A percentile compares a stretch with the other conserved stretches of the same genome.
phyloP scores from a whole-genome alignment of 1,284 basidiomycete species.

The Leccinum solheimii region DNA sequence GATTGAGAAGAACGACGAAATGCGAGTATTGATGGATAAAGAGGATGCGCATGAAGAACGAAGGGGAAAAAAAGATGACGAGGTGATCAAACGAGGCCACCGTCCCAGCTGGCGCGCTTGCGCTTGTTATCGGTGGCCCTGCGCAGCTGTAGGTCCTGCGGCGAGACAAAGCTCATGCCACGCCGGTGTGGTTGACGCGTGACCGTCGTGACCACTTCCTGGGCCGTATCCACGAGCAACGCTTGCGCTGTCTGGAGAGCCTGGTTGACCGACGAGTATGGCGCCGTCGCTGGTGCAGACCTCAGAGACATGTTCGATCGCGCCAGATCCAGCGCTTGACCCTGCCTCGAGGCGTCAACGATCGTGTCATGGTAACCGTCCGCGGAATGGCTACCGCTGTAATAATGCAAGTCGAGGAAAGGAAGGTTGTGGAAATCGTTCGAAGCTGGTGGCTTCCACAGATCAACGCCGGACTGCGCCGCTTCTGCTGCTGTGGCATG shows the following conservation, averaged over 20 bases:
- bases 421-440: conserved; percentile 55
- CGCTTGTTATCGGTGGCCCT: conserved; percentile 59
- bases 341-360: conserved; percentile 41
- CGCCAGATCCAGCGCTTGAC: conserved; percentile 68
- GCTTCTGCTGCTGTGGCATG: conserved; percentile 24
- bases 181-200: conserved; percentile 47
- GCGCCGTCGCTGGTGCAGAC: conserved; percentile 31
- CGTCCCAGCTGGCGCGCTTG: conserved; percentile 78
- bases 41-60: conserved; percentile 5
- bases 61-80: not conserved
- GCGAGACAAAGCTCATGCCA: conserved; percentile 64
- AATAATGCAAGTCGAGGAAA: conserved; percentile 76
- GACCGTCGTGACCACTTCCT: conserved; percentile 10
- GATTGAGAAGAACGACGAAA: conserved; percentile 6
- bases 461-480: conserved; percentile 25
- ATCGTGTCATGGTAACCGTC: conserved; percentile 29
- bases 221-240: conserved; percentile 23
- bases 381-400: conserved; percentile 37
- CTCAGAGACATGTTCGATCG: conserved; percentile 39
- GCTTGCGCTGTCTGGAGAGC: conserved; percentile 32
- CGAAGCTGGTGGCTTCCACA: conserved; percentile 32
- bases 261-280: conserved; percentile 34
- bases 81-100: conserved; percentile 37
- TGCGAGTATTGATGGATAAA: conserved; percentile 16
- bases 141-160: conserved; percentile 62